Evolutionary conservation across 495 filamentous ascomycete genomes (phyloP), one percentile per base, ranked within the genome.

Genomic region (Geoglossum glabrum): DNA sequence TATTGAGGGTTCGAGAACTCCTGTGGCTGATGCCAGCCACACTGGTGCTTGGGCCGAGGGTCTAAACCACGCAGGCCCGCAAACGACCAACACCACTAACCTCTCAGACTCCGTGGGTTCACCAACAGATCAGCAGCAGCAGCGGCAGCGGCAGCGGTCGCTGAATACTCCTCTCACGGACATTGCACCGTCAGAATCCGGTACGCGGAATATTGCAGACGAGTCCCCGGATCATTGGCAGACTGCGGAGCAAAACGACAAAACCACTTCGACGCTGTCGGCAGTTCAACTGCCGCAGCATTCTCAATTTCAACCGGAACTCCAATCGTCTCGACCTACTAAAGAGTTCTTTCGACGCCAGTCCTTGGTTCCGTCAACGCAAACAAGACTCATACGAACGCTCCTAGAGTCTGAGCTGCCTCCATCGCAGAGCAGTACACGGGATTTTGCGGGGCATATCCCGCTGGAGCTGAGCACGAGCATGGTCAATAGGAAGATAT

Each of bases 401-500:
- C 56, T 64, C 0, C 38, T 64, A 19, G 59, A 60, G 34, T 54
- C 57, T 25, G 61, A 54, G 13, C 58, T 57, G 3, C 58, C 55
- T 28, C 51, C 21, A 0, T 50, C 49, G 25, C 31, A 23, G 1
- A 56, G n/a, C 30, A 21, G 62, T 19, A 45, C 19, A 52, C 27
- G 57, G 25, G 57, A 57, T 36, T 60, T 63, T 43, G 59, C 59
- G 38, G 61, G 59, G 11, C 64, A 61, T 55, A 57, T 55, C 27
- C 65, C 65, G 50, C 30, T 62, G 49, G 64, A 60, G 47, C 58
- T 63, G 62, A 66, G 51, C 52, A 66, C 72, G 38, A 65, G 62
- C 43, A 85, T 85, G 79, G 69, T 79, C 58, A 78, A 78, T 45
- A 78, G 86, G 65, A 95, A 92, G 75, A 81, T 97, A 60, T 98